phyloP scores from a whole-genome alignment of 371 early-diverging fungal species.

The Blakeslea trispora region DNA sequence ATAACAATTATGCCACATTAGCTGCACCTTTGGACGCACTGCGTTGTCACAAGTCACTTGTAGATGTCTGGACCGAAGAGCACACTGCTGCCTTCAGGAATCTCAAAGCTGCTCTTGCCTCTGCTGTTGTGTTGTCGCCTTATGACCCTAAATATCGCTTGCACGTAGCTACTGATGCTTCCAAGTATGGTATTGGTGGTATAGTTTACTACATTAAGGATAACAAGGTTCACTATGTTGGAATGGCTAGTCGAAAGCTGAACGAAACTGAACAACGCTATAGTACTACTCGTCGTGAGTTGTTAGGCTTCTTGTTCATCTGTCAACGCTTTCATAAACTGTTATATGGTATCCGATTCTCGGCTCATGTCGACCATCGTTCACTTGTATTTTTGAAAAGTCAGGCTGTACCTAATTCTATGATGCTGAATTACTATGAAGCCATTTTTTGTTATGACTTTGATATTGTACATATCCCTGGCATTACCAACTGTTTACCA shows the following conservation, averaged over 20 bases:
- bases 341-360: not conserved
- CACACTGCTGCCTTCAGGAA: constrained; percentile 6
- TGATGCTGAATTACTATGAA: constrained; percentile 17
- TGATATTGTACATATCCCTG: constrained; percentile 4
- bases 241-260: constrained; percentile 2
- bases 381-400: constrained; percentile 4
- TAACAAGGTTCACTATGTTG: constrained; percentile 3
- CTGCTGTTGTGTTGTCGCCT: constrained; percentile 4
- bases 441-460: constrained; percentile 17
- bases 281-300: constrained; percentile 3
- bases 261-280: not conserved
- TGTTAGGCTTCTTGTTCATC: constrained; percentile 2
- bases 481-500: constrained; percentile 11
- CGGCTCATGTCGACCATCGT: not conserved
- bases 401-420: constrained; percentile 10
- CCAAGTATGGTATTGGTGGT: constrained; percentile 8
- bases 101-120: constrained; percentile 1
- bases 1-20: constrained; percentile 12
- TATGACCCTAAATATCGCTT: not conserved
- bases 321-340: constrained; percentile 3
- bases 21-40: constrained; percentile 24
- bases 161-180: constrained; percentile 13
- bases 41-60: constrained; percentile 6
- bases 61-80: not conserved
- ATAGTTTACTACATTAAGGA: not conserved